Evolutionary conservation across 1,284 basidiomycete genomes (phyloP).

Genomic region (Cutaneotrichosporon dermatis): DNA sequence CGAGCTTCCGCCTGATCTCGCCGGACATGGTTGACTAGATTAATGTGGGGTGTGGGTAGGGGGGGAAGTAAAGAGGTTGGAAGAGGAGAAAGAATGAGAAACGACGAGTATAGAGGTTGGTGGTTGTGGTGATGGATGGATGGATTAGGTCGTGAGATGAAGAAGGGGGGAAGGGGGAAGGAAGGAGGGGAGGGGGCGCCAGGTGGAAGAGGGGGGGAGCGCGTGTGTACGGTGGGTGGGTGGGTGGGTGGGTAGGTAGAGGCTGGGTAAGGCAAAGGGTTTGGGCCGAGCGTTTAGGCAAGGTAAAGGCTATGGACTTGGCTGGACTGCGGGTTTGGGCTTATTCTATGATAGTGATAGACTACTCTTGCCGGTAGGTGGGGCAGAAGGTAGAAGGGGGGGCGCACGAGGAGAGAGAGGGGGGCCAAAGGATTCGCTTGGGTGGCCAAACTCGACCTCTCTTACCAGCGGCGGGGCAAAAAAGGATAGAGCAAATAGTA

Average conservation of each 20-base stretch:
- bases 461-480: too few species aligned
- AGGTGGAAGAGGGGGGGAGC: background rate
- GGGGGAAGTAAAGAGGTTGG: background rate
- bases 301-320: too few species aligned
- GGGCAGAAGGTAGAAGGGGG: too few species aligned
- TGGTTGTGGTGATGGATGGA: slow-evolving; percentile 1
- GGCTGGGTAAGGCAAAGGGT: too few species aligned
- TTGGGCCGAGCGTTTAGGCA: too few species aligned
- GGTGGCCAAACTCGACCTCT: too few species aligned
- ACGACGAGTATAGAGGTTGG: background rate
- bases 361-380: too few species aligned
- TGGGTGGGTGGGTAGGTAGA: background rate
- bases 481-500: too few species aligned
- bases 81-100: slow-evolving; percentile 1
- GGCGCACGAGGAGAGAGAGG: too few species aligned
- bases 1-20: slow-evolving; percentile 50
- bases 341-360: too few species aligned
- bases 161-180: background rate
- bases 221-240: background rate
- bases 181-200: background rate
- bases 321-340: too few species aligned
- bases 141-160: background rate
- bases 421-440: too few species aligned
- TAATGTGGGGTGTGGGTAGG: background rate
- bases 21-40: slow-evolving; percentile 35